Evolutionary conservation across 2,329 filamentous ascomycete genomes (phyloP), one percentile per base, ranked within the genome.

Genomic region (Penicillium aurantiogriseum): DNA sequence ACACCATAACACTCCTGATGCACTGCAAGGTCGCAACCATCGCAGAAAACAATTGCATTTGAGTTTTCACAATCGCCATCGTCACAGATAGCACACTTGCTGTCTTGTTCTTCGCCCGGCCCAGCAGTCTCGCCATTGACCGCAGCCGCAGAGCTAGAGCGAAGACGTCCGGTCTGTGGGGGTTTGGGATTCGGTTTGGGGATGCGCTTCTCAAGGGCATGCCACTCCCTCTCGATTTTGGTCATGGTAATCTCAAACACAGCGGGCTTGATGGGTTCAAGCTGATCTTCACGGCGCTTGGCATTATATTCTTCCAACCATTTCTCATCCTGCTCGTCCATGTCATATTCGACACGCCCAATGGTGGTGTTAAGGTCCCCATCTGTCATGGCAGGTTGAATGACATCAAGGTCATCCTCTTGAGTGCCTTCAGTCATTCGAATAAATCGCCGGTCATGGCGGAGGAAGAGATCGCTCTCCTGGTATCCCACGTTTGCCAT

Each of bases 51-150:
- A 69, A 99, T 99, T 1, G 94, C 94, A 71, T 99, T 99, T 23
- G 94, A 95, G 74, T 99, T 99, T 77, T 99, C 94, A 71, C 94
- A 99, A 71, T 99, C 94, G n/a, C 94, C 94, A 70, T 99, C 94
- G 71, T 99, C 94, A 72, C 94, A 99, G 57, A 99, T 95, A 23
- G 91, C 92, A 72, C 94, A 99, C 75, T 96, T 97, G 67, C 89
- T 96, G 74, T 99, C 94, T 67, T 94, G 92, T 75, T 97, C 93
- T 76, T 97, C 94, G 21, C 91, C 91, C 29, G 84, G 76, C 1
- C 81, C 87, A 63, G 89, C 86, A 44, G 90, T 88, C 77, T 97
- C 94, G 54, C 94, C 93, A 74, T 97, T 97, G 19, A 97, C 93
- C 6, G 94, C 93, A 27, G 91, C 93, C 46, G 93, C 93, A 55